Conservation (phyloP, 768 basidiomycete species). For the Leccinum longicurvipes region DNA sequence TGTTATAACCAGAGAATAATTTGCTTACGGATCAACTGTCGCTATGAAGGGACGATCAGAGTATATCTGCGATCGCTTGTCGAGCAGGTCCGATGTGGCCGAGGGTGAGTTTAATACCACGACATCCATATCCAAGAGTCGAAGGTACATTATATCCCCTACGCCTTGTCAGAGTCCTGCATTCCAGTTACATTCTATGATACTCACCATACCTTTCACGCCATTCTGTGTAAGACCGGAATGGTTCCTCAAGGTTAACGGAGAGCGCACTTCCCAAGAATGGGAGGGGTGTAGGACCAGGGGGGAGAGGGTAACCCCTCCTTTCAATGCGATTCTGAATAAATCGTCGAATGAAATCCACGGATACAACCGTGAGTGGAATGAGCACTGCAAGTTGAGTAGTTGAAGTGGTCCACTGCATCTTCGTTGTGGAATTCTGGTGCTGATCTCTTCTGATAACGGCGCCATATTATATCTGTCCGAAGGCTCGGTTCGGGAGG, state of each 20-base stretch:
- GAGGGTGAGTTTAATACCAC: constrained; percentile 45
- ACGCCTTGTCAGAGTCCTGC: background rate
- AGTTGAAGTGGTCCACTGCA: constrained; percentile 8
- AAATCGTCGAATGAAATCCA: background rate
- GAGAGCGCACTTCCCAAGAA: constrained; percentile 20
- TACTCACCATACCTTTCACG: constrained; percentile 16
- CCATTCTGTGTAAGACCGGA: constrained; percentile 18
- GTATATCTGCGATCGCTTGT: constrained; percentile 44
- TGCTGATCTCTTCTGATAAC: background rate
- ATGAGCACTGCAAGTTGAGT: constrained; percentile 5
- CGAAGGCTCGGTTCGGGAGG: background rate
- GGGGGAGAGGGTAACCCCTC: constrained; percentile 14
- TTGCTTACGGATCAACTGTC: constrained; percentile 14
- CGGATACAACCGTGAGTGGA: background rate
- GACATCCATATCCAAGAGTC: constrained; percentile 42
- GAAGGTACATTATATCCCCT: constrained; percentile 48
- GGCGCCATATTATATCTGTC: constrained; percentile 6
- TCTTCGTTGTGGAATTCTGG: background rate
- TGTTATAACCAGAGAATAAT: background rate
- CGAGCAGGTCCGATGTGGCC: constrained; percentile 44
- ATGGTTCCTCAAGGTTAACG: constrained; percentile 12
- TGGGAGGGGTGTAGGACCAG: constrained; percentile 20
- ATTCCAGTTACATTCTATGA: background rate
- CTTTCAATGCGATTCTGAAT: constrained; percentile 9
- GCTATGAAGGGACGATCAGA: constrained; percentile 45